Evolutionary conservation across 257 asterid species (phyloP).

Genomic region (Solanum chmielewskii): DNA sequence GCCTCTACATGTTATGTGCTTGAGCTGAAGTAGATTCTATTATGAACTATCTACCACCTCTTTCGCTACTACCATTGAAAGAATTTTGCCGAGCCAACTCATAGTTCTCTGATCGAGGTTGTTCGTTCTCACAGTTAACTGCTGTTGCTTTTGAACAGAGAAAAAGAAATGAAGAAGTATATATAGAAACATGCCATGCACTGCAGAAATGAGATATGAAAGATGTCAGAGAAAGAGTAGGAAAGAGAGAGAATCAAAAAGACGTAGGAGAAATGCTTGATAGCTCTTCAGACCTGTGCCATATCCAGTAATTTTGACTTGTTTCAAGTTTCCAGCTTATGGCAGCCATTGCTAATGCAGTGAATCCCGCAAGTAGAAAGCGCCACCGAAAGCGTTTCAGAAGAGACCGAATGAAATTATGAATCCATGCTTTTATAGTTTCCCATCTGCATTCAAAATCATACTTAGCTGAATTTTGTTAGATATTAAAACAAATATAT

Average conservation of each 20-base stretch:
- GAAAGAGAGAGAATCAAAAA: neutral
- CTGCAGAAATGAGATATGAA: constrained; percentile 41
- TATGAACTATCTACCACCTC: constrained; percentile 19
- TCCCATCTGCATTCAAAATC: constrained; percentile 49
- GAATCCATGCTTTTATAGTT: constrained; percentile 41
- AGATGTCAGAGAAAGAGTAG: neutral
- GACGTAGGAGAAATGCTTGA: neutral
- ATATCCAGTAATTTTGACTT: constrained; percentile 78
- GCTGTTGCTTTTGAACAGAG: constrained; percentile 68
- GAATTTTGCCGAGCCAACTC: constrained; percentile 68
- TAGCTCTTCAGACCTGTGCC: constrained; percentile 72
- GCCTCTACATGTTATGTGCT: neutral
- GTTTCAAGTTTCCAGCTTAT: constrained; percentile 78
- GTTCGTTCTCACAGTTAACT: constrained; percentile 29
- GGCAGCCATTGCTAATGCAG: constrained; percentile 71
- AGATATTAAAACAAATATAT: neutral
- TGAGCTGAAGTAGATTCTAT: neutral
- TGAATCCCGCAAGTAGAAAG: constrained; percentile 52
- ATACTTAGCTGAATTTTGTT: neutral
- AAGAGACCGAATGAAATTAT: constrained; percentile 32
- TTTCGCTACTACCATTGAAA: constrained; percentile 21
- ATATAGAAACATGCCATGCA: constrained; percentile 74
- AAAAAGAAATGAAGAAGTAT: constrained; percentile 83
- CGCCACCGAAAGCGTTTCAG: constrained; percentile 67
- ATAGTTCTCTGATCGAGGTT: constrained; percentile 37